Base-by-base conservation (phyloP, 352 stramenopile species). In the Elongisporangium undulatum region DNA sequence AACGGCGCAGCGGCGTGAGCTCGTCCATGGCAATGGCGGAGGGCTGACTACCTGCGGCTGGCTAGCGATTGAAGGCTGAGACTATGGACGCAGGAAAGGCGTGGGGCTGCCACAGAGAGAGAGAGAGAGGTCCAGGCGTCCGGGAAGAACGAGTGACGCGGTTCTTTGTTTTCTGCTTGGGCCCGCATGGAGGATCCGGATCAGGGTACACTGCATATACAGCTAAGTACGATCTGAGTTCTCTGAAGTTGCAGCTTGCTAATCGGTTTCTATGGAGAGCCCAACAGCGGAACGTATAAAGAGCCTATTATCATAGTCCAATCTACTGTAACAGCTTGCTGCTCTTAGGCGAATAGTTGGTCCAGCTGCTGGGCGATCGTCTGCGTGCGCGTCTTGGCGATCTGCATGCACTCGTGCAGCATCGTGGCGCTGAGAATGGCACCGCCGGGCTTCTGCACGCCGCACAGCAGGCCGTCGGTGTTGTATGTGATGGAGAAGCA, bases 361-460 rank as follows among this genome's bases (percentile, higher is more conserved):
- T 81, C 67, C 48, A 89, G 67, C 7, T 82, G 71, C 58, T 64
- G 69, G 4, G 71, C 73, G 58, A 89, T 66, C 26, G 53, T 41
- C 39, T 63, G 56, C 5, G 63, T 62, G 21, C 76, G 77, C 23
- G 58, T 56, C 57, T 87, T 87, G 51, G 85, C 82, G n/a, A 75
- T 54, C 22, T 70, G 50, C 80, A 92, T 91, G 64, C 82, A 91
- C 49, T 72, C 45, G 23, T 87, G 74, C 50, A 94, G 79, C 29
- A 71, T 84, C 24, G 55, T 56, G 1, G 78, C 59, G 6, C 74
- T 59, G 16, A 92, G 58, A 17, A 85, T 66, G 1, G 60, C 51
- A 9, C 85, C 85, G 21, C 85, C 85, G 9, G 85, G 66, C 61
- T 94, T 94, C 63, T 91, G 73, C 49, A 94, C 79, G 20, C 82